Conservation (phyloP, 192 early-diverging fungal genomes). For the Coemansia sp. region DNA sequence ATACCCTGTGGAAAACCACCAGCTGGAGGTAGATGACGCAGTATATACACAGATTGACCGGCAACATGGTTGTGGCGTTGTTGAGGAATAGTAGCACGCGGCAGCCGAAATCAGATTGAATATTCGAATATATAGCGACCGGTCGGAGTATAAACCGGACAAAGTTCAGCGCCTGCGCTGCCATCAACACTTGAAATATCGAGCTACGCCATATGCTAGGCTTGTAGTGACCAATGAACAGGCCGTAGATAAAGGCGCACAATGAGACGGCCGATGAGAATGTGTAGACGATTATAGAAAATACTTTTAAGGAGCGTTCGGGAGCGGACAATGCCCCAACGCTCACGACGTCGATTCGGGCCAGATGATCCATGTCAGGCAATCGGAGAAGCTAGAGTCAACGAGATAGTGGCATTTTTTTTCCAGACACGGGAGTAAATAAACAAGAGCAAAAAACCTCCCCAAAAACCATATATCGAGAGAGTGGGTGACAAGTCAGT, state of each 20-base stretch:
- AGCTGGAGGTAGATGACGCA: conserved; percentile 50
- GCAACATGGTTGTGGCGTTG: conserved; percentile 13
- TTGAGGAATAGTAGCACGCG: conserved; percentile 28
- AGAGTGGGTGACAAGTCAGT: too few relatives aligned
- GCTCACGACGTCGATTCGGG: background rate
- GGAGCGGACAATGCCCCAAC: background rate
- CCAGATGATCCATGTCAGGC: background rate
- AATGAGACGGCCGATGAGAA: conserved; percentile 14
- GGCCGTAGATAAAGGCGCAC: conserved; percentile 22
- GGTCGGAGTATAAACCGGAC: conserved; percentile 28
- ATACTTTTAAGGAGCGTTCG: background rate
- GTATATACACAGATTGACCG: conserved; percentile 26
- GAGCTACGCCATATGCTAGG: conserved; percentile 21
- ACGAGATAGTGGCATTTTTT: background rate
- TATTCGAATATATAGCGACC: background rate
- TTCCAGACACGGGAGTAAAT: too few relatives aligned
- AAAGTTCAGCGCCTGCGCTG: conserved; percentile 30
- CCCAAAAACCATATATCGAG: too few relatives aligned
- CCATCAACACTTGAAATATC: conserved; percentile 32
- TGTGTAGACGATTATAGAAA: conserved; percentile 7
- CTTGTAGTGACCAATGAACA: conserved; percentile 4
- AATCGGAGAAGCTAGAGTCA: background rate
- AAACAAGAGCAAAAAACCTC: too few relatives aligned
- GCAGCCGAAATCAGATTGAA: conserved; percentile 23
- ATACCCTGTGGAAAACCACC: conserved; percentile 37